Evolutionary conservation across 805 yeast genomes (phyloP), one percentile per base, ranked within the genome.

Genomic region (Lipomyces sp.): DNA sequence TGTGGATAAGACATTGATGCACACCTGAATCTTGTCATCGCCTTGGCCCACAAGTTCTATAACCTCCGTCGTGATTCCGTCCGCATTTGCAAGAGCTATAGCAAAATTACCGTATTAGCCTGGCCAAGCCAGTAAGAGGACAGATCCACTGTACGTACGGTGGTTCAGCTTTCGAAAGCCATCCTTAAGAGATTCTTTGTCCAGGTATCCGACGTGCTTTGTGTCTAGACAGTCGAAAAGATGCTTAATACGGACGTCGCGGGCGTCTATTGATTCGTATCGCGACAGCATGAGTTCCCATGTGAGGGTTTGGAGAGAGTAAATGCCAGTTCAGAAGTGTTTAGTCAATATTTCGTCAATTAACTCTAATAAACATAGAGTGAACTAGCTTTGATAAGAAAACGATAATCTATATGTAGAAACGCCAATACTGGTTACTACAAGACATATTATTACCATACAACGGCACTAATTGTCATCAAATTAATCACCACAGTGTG

Each of bases 71-170:
- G 54, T 43, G 31, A 58, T 29, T n/a, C 44, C 48, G 32, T 40
- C 58, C 4, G 59, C 58, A 18, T 45, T 26, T n/a, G 45, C 55
- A n/a, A 57, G 31, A 8, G 61, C 60, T 57, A 33, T 11, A 7
- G 14, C 3, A 34, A 6, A 24, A 6, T 4, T 18, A 72, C 67
- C n/a, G n/a, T n/a, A n/a, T n/a, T n/a, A n/a, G n/a, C n/a, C n/a
- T n/a, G n/a, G n/a, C n/a, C n/a, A n/a, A n/a, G n/a, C n/a, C n/a
- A n/a, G n/a, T n/a, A n/a, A n/a, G n/a, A n/a, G n/a, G n/a, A n/a
- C n/a, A n/a, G n/a, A n/a, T n/a, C n/a, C n/a, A n/a, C n/a, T n/a
- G 38, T 70, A 69, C 39, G 84, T 75, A 31, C 88, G 81, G 44
- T 75, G 81, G 49, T 82, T 74, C 34, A 75, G 61, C 23, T 44